These are phyloP conservation scores for Lactifluus rugatus DNA, from an alignment of 768 basidiomycete species.

Conservation along the genomic window DNA sequence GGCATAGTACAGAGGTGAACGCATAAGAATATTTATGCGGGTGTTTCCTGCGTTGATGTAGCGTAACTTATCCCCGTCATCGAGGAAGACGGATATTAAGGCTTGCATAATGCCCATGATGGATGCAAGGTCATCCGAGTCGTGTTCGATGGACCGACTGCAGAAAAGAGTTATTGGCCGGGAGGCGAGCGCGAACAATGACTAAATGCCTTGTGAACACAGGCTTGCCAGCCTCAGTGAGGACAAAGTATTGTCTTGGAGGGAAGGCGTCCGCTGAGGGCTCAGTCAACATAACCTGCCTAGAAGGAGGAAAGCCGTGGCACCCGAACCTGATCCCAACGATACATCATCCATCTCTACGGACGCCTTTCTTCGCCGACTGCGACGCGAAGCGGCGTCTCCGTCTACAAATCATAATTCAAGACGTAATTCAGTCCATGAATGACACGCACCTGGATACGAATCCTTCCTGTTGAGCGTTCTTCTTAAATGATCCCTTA, in stretches of 20 bases:
- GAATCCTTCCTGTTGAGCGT: constrained; percentile 49
- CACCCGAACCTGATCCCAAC: constrained; percentile 2
- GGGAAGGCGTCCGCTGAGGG: constrained; percentile 26
- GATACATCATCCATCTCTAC: constrained; percentile 18
- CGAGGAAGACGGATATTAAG: constrained; percentile 89
- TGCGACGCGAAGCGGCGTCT: constrained; percentile 16
- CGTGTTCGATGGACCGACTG: constrained; percentile 46
- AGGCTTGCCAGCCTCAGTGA: constrained; percentile 97
- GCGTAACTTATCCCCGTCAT: constrained; percentile 78
- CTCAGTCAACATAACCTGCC: not conserved
- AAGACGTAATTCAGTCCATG: not conserved
- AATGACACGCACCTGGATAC: constrained; percentile 34
- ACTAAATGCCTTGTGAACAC: constrained; percentile 74
- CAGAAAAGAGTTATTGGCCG: not conserved
- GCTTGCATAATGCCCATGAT: constrained; percentile 92
- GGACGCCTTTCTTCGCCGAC: constrained; percentile 14
- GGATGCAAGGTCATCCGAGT: constrained; percentile 59
- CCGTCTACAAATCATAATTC: not conserved
- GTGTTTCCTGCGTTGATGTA: constrained; percentile 77
- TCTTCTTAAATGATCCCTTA: constrained; percentile 63
- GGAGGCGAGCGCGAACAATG: not conserved
- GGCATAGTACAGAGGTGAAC: constrained; percentile 87
- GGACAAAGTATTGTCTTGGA: constrained; percentile 78
- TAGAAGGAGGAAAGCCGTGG: not conserved
- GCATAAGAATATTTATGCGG: constrained; percentile 77